A percentile compares a stretch with the other conserved stretches of the same genome.
Evolutionary conservation across 768 basidiomycete genomes (phyloP).

Genomic region (Boletellus ananiceps): DNA sequence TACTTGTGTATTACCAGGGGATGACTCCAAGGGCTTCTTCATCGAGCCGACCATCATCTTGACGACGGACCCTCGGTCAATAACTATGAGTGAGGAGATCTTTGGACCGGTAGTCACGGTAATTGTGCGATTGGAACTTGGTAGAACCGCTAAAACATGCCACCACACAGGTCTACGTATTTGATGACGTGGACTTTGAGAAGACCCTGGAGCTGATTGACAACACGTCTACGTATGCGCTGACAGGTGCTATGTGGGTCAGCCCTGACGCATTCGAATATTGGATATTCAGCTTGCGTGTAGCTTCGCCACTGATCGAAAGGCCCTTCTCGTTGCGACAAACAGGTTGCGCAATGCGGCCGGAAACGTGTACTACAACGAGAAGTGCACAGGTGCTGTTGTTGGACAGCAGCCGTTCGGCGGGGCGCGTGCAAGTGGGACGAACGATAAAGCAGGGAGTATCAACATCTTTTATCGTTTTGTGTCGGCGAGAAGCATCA

Average conservation of each 20-base stretch:
- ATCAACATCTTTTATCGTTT: constrained; percentile 75
- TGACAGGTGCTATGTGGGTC: constrained; percentile 91
- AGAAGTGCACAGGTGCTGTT: constrained; percentile 96
- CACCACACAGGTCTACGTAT: constrained; percentile 70
- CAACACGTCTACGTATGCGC: constrained; percentile 77
- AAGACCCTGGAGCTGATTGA: constrained; percentile 85
- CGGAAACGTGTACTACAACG: constrained; percentile 97
- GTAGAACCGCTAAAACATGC: neutral
- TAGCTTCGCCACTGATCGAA: constrained; percentile 82
- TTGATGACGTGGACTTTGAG: constrained; percentile 82
- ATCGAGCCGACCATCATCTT: constrained; percentile 92
- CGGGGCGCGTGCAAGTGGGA: constrained; percentile 87
- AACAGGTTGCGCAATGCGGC: constrained; percentile 85
- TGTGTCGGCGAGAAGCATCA: constrained; percentile 87
- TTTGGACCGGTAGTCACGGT: constrained; percentile 96
- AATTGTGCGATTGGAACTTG: constrained; percentile 15
- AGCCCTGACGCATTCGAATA: neutral
- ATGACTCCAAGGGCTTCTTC: constrained; percentile 91
- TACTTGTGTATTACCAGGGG: constrained; percentile 40
- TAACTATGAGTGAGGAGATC: constrained; percentile 93
- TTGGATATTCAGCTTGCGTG: constrained; percentile 8
- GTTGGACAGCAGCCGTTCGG: constrained; percentile 99
- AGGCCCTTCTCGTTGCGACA: constrained; percentile 73
- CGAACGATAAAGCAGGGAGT: constrained; percentile 97
- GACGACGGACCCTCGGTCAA: constrained; percentile 81